phyloP scores from a whole-genome alignment of 208 protist species.

The Crithidia thermophila region DNA sequence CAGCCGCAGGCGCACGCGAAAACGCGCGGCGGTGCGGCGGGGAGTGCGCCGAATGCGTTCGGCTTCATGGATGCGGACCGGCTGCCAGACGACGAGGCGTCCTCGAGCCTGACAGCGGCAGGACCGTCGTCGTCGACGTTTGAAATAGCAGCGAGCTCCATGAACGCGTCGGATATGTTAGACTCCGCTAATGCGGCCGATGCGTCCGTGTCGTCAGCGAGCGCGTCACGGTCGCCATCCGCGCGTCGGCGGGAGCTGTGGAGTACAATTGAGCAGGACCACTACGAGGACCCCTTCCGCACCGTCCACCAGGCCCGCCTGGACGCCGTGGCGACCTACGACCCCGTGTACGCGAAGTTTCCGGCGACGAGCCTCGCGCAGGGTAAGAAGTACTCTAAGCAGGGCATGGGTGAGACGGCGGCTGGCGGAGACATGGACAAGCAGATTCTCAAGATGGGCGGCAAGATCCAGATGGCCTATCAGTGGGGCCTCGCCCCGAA shows the following conservation, averaged over 20 bases:
- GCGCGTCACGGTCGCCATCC: not conserved
- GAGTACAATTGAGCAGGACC: slow-evolving; percentile 59
- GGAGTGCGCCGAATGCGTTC: slow-evolving; percentile 46
- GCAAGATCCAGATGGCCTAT: slow-evolving; percentile 37
- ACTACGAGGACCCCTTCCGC: slow-evolving; percentile 76
- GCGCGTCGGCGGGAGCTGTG: slow-evolving; percentile 56
- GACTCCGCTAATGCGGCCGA: too few relatives aligned
- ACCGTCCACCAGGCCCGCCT: slow-evolving; percentile 87
- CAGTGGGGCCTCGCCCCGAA: slow-evolving; percentile 61
- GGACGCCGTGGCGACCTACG: slow-evolving; percentile 72
- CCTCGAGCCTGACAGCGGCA: not conserved
- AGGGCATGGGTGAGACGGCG: slow-evolving; percentile 63
- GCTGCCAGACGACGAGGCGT: slow-evolving; percentile 11
- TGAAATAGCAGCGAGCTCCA: not conserved
- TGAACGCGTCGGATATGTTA: too few relatives aligned
- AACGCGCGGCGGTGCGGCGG: not conserved
- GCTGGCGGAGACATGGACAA: slow-evolving; percentile 76
- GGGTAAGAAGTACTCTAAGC: slow-evolving; percentile 67
- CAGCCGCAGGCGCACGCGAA: slow-evolving; percentile 4
- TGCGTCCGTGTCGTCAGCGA: not conserved
- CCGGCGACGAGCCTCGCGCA: slow-evolving; percentile 58
- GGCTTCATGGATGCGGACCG: slow-evolving; percentile 71
- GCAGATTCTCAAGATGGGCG: slow-evolving; percentile 57
- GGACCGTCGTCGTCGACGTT: not conserved
- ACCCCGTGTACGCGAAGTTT: slow-evolving; percentile 60